Base-by-base conservation (phyloP, 441 rosid species). In the Populus hybrid region DNA sequence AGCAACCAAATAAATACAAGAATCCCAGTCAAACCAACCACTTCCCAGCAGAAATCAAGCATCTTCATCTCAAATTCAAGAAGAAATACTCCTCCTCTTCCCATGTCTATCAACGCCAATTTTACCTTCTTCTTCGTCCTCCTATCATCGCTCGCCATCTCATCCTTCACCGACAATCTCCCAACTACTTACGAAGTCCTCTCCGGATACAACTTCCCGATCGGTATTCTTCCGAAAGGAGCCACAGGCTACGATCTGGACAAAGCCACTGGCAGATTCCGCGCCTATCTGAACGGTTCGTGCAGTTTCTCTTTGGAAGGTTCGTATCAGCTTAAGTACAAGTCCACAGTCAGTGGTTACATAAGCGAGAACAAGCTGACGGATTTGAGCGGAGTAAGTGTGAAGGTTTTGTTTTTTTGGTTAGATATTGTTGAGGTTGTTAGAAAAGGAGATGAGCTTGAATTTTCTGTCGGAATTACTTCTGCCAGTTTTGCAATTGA, bases 291-390 rank as follows among this genome's bases (percentile, higher is more conserved):
- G 76, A 78, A 85, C 82, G 92, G 86, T 28, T 79, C 97, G 24
- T 95, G 98, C 68, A 85, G 86, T 32, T 93, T 94, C 89, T 76
- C 98, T 34, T 87, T 93, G 21, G 90, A 93, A 80, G 98, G 97
- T 0, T 91, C 97, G 28, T 94, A 93, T 76, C 93, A 90, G 72
- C 79, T 94, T 77, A 91, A 84, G 11, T 94, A 94, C 86, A 89
- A 85, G 78, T 83, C 98, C 18, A 82, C 86, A 0, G 87, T 94
- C 88, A 82, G 87, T 46, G 98, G 98, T 2, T 61, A 70, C 82
- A 82, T 94, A 68, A 85, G 93, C 77, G 71, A 86, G 63, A 86
- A 88, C 71, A 89, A 70, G 83, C 79, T 94, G 77, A 86, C 86
- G 2, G 57, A 82, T 61, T 87, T 94, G 72, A 86, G 82, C 9